Conservation (phyloP, 208 protist genomes). For the Trypanosoma avium region DNA sequence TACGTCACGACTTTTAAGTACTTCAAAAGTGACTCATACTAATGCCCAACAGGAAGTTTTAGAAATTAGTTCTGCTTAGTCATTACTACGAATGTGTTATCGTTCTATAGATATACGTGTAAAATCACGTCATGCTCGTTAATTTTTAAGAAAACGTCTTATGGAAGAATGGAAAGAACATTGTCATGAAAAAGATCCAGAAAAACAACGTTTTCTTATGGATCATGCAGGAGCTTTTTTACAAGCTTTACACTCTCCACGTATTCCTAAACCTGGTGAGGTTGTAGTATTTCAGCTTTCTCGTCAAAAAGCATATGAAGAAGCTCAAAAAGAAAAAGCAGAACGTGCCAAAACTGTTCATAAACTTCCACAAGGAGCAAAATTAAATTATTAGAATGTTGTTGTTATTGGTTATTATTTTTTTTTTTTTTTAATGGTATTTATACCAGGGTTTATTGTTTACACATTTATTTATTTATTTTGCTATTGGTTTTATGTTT, state of each 20-base stretch:
- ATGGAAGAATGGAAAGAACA: constrained; percentile 77
- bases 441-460: no score
- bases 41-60: constrained; percentile 84
- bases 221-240: constrained; percentile 85
- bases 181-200: constrained; percentile 69
- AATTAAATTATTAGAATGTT: constrained; percentile 23
- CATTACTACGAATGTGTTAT: constrained; percentile 90
- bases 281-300: constrained; percentile 78
- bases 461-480: not conserved
- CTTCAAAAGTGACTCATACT: constrained; percentile 30
- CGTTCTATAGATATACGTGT: constrained; percentile 89
- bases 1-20: not conserved
- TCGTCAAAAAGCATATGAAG: constrained; percentile 64
- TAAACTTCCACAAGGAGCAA: constrained; percentile 39
- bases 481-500: not conserved
- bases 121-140: constrained; percentile 82
- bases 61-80: constrained; percentile 73
- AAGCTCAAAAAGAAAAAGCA: constrained; percentile 46
- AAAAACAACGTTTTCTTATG: constrained; percentile 89
- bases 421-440: constrained; percentile 7
- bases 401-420: not conserved
- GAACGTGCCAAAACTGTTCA: constrained; percentile 49
- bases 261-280: constrained; percentile 71
- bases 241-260: constrained; percentile 78
- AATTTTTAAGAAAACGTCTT: constrained; percentile 80